A percentile compares a stretch with the other conserved stretches of the same genome.
phyloP scores from a whole-genome alignment of 345 rosid genomes.

The Gossypium mustelinum region DNA sequence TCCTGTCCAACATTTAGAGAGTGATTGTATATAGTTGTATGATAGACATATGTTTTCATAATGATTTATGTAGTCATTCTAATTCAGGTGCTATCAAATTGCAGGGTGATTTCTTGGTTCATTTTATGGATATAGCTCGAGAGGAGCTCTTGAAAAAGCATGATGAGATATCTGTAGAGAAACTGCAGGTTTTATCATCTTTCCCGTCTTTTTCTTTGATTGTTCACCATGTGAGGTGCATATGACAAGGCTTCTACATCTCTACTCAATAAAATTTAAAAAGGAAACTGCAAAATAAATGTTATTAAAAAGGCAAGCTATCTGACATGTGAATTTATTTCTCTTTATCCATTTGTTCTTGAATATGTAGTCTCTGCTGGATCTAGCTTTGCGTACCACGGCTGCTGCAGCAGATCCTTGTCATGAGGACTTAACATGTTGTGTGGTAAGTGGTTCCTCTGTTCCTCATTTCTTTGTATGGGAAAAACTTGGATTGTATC shows the following conservation, averaged over 20 bases:
- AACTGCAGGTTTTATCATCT: constrained; percentile 60
- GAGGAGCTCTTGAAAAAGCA: constrained; percentile 81
- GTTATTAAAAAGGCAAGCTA: neutral
- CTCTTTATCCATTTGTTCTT: neutral
- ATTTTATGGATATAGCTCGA: constrained; percentile 95
- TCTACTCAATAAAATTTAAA: neutral
- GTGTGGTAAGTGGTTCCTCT: constrained; percentile 57
- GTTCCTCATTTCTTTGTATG: neutral
- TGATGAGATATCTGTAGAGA: constrained; percentile 82
- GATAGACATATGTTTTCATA: neutral
- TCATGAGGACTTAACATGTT: constrained; percentile 91
- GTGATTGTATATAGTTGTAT: neutral
- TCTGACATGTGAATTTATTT: neutral
- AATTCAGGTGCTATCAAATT: constrained; percentile 14
- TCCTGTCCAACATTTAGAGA: neutral
- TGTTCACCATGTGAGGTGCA: constrained; percentile 11
- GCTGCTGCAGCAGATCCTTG: constrained; percentile 98
- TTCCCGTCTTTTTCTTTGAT: neutral
- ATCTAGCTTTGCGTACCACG: constrained; percentile 90
- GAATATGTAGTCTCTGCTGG: constrained; percentile 69
- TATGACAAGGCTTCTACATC: constrained; percentile 5
- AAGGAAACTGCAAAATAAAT: constrained; percentile 5
- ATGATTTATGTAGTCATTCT: constrained; percentile 11
- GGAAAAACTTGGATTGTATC: neutral
- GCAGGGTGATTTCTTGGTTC: constrained; percentile 98